These are phyloP conservation scores for Ogataea methanolica DNA, from an alignment of 805 yeast genomes.

Conservation along the genomic window DNA sequence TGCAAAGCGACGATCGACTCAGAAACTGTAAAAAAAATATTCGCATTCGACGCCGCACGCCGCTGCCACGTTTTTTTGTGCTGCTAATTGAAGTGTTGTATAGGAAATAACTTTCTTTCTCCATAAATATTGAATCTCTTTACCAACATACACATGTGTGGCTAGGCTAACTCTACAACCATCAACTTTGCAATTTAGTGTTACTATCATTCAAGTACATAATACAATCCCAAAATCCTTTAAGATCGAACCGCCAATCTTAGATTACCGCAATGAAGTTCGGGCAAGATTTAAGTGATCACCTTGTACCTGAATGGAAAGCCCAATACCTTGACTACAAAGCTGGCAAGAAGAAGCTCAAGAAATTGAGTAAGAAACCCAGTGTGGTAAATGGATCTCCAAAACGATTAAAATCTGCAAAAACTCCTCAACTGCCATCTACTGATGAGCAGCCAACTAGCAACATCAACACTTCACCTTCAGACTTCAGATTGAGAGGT, in stretches of 20 bases:
- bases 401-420: not conserved
- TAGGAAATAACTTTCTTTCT: no score
- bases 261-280: slow-evolving; percentile 50
- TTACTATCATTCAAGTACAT: no score
- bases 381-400: slow-evolving; percentile 6
- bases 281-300: slow-evolving; percentile 61
- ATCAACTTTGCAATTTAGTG: no score
- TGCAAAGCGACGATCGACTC: no score
- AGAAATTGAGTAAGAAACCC: slow-evolving; percentile 21
- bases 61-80: no score
- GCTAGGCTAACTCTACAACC: no score
- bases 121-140: no score
- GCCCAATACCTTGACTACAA: slow-evolving; percentile 74
- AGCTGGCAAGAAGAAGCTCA: slow-evolving; percentile 37
- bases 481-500: not conserved
- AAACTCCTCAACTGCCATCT: not conserved
- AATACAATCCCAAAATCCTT: not conserved
- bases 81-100: no score
- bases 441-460: not conserved
- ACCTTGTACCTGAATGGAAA: slow-evolving; percentile 84
- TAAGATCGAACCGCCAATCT: not conserved
- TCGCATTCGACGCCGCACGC: no score
- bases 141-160: no score
- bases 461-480: not conserved
- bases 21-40: no score